Evolutionary conservation across 768 basidiomycete species (phyloP), one percentile per base, ranked within the genome.

Genomic region (Auricularia cornea): DNA sequence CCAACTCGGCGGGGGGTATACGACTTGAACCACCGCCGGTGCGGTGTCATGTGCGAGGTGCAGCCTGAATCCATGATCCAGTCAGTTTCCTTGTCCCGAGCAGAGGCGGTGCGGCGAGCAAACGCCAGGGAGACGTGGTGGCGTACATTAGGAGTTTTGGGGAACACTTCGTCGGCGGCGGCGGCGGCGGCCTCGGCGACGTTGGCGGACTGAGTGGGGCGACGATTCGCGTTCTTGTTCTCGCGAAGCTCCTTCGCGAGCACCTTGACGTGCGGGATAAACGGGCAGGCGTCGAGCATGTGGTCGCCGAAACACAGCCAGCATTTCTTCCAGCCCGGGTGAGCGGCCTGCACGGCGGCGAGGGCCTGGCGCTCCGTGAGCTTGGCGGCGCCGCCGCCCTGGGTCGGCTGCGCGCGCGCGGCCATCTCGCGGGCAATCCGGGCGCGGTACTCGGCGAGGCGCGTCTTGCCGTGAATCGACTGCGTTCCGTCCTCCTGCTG

Each of bases 61-160:
- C 73, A 72, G 30, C 72, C 74, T 66, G 71, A 72, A 67, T 75
- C 73, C 62, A 66, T 63, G 59, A 67, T 74, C 71, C 72, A 74
- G 52, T 70, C 60, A 66, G 65, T 48, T 11, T 20, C 33, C 11
- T 28, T 52, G 48, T 52, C 29, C 23, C 30, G 6, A 26, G 28
- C 26, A 26, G 28, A 31, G 5, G 28, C 54, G 54, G 28, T 26
- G 26, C 54, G 54, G 8, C 11, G 23, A 48, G 44, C 44, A 20
- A 57, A 23, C 44, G 44, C 23, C 54, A 26, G 23, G 8, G 14
- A 30, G 3, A 57, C 54, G 54, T 8, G 29, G 28, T 57, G 54
- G 54, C 54, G 54, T 57, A 57, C 54, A 30, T 26, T 23, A 48
- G 44, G 44, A 11, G 44, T 66, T 23, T 20, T 5, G 5, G 44